Evolutionary conservation across 2,329 filamentous ascomycete species (phyloP).

Genomic region (Tympanopsis confertula): DNA sequence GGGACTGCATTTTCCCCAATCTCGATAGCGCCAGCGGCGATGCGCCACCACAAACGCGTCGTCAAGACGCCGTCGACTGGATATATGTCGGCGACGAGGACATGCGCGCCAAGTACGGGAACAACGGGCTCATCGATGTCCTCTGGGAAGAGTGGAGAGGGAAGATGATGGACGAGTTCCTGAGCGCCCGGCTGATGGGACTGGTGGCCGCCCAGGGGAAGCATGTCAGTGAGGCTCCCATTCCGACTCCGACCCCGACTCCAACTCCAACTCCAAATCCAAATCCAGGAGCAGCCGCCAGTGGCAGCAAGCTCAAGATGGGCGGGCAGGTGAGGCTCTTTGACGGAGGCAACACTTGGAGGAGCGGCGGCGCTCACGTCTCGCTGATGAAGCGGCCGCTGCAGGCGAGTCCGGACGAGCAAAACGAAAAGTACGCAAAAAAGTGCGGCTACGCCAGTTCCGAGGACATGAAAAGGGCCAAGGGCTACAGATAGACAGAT

Average conservation of each 20-base stretch:
- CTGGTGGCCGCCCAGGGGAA: conserved; percentile 32
- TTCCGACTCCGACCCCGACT: conserved; percentile 9
- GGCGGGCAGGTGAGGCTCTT: conserved; percentile 29
- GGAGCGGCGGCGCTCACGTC: conserved; percentile 38
- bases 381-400: conserved; percentile 38
- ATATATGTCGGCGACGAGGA: conserved; percentile 62
- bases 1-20: conserved; percentile 83
- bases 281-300: conserved; percentile 10
- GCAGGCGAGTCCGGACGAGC: conserved; percentile 36
- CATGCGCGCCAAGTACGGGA: conserved; percentile 47
- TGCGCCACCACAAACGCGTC: conserved; percentile 23
- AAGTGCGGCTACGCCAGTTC: conserved; percentile 43
- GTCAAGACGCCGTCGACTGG: conserved; percentile 62
- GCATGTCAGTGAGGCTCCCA: conserved; percentile 33
- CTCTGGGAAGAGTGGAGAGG: conserved; percentile 77
- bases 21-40: conserved; percentile 22
- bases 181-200: conserved; percentile 65
- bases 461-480: conserved; percentile 26
- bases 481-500: conserved; percentile 3
- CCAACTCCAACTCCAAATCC: conserved; percentile 16
- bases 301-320: conserved; percentile 2
- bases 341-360: conserved; percentile 40
- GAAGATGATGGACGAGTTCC: conserved; percentile 78
- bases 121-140: conserved; percentile 56
- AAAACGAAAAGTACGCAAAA: conserved; percentile 50